A percentile compares a stretch with the other conserved stretches of the same genome.
These are phyloP conservation scores for Lentinula boryana DNA, from an alignment of 768 basidiomycete species.

Conservation along the genomic window DNA sequence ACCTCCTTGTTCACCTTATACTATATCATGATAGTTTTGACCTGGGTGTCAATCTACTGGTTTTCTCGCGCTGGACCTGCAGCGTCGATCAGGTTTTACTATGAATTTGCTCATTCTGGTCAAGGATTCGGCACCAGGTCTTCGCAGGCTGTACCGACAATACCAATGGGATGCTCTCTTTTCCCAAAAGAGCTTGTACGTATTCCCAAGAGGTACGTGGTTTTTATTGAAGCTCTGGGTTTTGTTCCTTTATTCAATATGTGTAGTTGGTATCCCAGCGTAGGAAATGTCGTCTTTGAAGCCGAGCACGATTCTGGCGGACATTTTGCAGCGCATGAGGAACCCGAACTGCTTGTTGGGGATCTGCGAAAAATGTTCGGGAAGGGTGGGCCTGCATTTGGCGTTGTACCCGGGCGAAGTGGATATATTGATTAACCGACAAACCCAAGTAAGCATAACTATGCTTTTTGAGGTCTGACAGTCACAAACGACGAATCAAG, in stretches of 20 bases:
- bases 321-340: slow-evolving; percentile 9
- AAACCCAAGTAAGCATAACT: background rate
- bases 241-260: background rate
- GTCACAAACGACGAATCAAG: background rate
- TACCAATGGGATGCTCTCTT: background rate
- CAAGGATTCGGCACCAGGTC: background rate
- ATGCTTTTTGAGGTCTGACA: background rate
- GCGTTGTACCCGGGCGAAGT: slow-evolving; percentile 21
- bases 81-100: slow-evolving; percentile 13
- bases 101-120: slow-evolving; percentile 9
- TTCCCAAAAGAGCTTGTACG: slow-evolving; percentile 1
- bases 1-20: too few relatives aligned
- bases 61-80: slow-evolving; percentile 23
- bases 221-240: background rate
- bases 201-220: background rate
- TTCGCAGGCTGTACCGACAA: background rate
- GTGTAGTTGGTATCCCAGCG: background rate
- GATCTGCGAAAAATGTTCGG: slow-evolving; percentile 33
- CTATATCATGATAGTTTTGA: slow-evolving; percentile 12
- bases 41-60: slow-evolving; percentile 24
- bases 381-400: slow-evolving; percentile 25
- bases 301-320: background rate
- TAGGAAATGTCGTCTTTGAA: slow-evolving; percentile 4
- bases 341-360: slow-evolving; percentile 16
- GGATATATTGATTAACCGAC: slow-evolving; percentile 15